Evolutionary conservation across 2,329 filamentous ascomycete genomes (phyloP).

Genomic region (Polychaeton citri): DNA sequence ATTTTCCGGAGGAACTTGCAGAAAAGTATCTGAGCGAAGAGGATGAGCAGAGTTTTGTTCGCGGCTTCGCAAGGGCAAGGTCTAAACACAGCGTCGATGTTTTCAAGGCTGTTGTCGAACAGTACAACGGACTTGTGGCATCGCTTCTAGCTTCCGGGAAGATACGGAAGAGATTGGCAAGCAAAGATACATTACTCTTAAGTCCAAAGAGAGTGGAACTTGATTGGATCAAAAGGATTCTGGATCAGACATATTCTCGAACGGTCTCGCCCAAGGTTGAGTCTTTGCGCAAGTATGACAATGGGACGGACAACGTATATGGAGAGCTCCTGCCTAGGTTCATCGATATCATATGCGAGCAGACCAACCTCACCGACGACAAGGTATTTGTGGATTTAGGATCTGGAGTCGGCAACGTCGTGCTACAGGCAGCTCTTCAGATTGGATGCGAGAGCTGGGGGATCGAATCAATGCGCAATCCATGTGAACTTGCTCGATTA

Average conservation of each 20-base stretch:
- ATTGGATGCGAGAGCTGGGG: conserved; percentile 92
- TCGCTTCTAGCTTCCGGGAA: conserved; percentile 34
- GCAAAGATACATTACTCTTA: conserved; percentile 50
- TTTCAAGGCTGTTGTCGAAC: conserved; percentile 61
- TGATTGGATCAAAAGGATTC: conserved; percentile 53
- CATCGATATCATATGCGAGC: conserved; percentile 65
- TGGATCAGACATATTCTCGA: conserved; percentile 73
- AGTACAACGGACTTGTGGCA: conserved; percentile 16
- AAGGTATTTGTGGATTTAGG: conserved; percentile 90
- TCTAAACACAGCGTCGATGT: conserved; percentile 56
- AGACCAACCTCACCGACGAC: conserved; percentile 63
- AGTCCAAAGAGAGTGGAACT: conserved; percentile 26
- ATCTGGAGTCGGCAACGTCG: conserved; percentile 91
- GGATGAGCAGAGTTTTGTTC: conserved; percentile 50
- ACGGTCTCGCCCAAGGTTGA: conserved; percentile 85
- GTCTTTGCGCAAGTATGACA: conserved; percentile 69
- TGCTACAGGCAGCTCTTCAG: conserved; percentile 84
- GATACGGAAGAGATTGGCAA: conserved; percentile 58
- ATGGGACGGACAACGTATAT: conserved; percentile 86
- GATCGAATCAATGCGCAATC: conserved; percentile 90
- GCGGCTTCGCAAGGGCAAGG: conserved; percentile 62
- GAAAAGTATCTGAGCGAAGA: conserved; percentile 57
- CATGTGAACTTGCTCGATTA: conserved; percentile 64
- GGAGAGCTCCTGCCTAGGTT: conserved; percentile 83
- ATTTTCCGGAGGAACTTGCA: conserved; percentile 59